Conservation (phyloP, 2,329 filamentous ascomycete genomes). For the Phoma herbarum region DNA sequence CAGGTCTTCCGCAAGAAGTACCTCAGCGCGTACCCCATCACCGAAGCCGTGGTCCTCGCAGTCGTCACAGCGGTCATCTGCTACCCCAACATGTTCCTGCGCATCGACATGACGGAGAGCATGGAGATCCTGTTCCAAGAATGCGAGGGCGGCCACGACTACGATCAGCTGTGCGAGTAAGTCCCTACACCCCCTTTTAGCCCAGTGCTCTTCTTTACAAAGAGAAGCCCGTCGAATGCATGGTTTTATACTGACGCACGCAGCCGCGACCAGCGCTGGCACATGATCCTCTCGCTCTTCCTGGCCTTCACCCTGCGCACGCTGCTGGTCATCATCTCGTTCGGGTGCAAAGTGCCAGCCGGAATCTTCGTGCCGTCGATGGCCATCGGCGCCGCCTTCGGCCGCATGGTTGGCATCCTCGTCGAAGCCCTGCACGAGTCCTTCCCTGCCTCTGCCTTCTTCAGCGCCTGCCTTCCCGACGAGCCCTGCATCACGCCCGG, state of each 20-base stretch:
- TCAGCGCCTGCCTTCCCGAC: conserved; percentile 87
- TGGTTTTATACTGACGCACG: conserved; percentile 5
- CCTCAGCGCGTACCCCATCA: conserved; percentile 80
- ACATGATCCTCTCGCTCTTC: conserved; percentile 79
- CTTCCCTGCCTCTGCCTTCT: conserved; percentile 83
- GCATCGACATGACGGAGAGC: conserved; percentile 99
- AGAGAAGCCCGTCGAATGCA: too few relatives aligned
- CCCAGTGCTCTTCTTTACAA: too few relatives aligned
- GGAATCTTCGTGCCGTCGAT: conserved; percentile 99
- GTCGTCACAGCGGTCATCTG: conserved; percentile 88
- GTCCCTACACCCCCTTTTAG: too few relatives aligned
- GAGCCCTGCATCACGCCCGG: conserved; percentile 96
- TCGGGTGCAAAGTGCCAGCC: conserved; percentile 96
- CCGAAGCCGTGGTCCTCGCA: conserved; percentile 86
- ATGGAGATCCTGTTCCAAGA: conserved; percentile 98
- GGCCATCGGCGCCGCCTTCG: conserved; percentile 95
- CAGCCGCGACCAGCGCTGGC: conserved; percentile 72
- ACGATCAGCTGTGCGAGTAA: conserved; percentile 86
- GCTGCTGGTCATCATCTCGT: conserved; percentile 91
- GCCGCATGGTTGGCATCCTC: conserved; percentile 90
- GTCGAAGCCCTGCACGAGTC: conserved; percentile 89
- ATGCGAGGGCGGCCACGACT: conserved; percentile 88
- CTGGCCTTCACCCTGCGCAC: conserved; percentile 82
- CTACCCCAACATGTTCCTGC: conserved; percentile 93
- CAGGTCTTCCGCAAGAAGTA: conserved; percentile 96